Percentiles rank a stretch among this genome's conserved stretches.
phyloP scores from a whole-genome alignment of 2,329 filamentous ascomycete genomes.

The Monascus ruber region DNA sequence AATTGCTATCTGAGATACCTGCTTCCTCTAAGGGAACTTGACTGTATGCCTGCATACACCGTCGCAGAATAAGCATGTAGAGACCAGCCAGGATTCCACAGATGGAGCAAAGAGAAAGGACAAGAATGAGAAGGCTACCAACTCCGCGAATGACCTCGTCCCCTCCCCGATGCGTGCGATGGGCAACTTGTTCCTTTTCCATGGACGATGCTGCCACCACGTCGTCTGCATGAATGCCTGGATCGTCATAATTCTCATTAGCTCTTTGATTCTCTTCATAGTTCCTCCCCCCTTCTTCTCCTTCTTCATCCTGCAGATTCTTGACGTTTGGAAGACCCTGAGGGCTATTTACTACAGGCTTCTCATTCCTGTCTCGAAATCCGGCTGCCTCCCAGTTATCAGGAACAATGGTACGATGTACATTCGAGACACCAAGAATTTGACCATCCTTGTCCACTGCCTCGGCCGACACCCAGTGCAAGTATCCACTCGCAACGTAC shows the following conservation, averaged over 20 bases:
- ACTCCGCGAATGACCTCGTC: constrained; percentile 19
- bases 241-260: too few species aligned
- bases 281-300: not conserved
- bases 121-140: constrained; percentile 18
- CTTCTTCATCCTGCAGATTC: constrained; percentile 7
- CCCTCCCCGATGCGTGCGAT: too few species aligned
- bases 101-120: constrained; percentile 13
- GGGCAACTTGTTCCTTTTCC: too few species aligned
- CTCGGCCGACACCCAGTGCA: constrained; percentile 6
- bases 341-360: constrained; percentile 18
- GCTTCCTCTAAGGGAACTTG: constrained; percentile 20
- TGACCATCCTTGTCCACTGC: constrained; percentile 1
- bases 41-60: constrained; percentile 16
- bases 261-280: too few species aligned
- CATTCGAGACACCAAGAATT: constrained; percentile 9
- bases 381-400: constrained; percentile 20
- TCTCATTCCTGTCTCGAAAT: constrained; percentile 10
- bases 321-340: constrained; percentile 9
- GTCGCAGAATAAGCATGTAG: constrained; percentile 11
- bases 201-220: too few species aligned
- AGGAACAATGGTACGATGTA: constrained; percentile 14
- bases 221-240: too few species aligned
- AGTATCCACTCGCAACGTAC: constrained; percentile 7
- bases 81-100: constrained; percentile 12
- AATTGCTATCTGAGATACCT: constrained; percentile 1